Percentiles rank a stretch among this genome's conserved stretches.
phyloP scores from a whole-genome alignment of 2,329 filamentous ascomycete species.

The Epichloe typhina region DNA sequence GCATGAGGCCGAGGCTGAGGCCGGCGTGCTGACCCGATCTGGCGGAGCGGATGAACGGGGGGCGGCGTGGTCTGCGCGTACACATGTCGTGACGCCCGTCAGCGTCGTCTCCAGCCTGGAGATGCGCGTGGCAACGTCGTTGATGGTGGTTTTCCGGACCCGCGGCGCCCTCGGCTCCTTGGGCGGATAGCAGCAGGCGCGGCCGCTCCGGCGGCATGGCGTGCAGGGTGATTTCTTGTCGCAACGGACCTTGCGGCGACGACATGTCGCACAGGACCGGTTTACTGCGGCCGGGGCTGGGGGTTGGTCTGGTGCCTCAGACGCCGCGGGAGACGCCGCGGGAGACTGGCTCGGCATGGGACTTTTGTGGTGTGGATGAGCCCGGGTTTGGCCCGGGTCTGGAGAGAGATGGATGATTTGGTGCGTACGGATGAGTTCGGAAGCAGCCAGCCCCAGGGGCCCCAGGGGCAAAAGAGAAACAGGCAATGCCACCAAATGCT shows the following conservation, averaged over 20 bases:
- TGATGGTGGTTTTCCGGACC: constrained; percentile 16
- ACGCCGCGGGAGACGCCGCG: neutral
- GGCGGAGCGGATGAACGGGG: neutral
- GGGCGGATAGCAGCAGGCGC: constrained; percentile 19
- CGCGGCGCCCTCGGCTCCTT: constrained; percentile 13
- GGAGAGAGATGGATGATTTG: too few relatives aligned
- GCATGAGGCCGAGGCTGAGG: neutral
- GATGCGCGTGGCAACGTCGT: constrained; percentile 23
- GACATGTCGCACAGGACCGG: constrained; percentile 27
- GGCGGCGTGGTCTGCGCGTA: neutral
- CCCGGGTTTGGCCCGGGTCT: too few relatives aligned
- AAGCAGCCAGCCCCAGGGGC: too few relatives aligned
- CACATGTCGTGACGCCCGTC: neutral
- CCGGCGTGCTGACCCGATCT: too few relatives aligned
- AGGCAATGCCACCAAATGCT: too few relatives aligned
- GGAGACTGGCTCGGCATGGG: neutral
- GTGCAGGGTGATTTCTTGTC: constrained; percentile 58
- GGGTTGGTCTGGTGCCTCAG: neutral
- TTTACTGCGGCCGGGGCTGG: constrained; percentile 1
- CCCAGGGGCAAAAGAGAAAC: too few relatives aligned
- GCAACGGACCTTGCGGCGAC: constrained; percentile 53
- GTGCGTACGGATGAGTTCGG: too few relatives aligned
- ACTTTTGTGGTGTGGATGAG: too few relatives aligned
- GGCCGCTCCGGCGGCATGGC: constrained; percentile 44
- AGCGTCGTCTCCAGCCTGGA: constrained; percentile 19